Conservation (phyloP, 2,329 filamentous ascomycete genomes). For the Pseudogymnoascus sp. region DNA sequence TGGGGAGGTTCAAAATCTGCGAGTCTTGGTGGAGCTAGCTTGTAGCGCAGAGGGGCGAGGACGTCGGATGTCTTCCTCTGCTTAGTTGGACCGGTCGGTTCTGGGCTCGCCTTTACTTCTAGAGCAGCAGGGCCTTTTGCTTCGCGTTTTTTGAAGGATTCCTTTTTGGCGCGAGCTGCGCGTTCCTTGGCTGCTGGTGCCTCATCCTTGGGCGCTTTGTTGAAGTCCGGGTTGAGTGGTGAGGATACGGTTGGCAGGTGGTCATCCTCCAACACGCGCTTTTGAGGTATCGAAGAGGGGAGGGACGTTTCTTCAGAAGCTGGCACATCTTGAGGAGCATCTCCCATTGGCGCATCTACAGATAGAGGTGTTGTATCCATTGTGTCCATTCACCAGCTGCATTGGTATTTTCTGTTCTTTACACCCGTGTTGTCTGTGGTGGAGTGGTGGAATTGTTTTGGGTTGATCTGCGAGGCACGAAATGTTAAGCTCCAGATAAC, state of each 20-base stretch:
- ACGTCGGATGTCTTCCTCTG: conserved; percentile 32
- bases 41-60: conserved; percentile 51
- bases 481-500: conserved; percentile 6
- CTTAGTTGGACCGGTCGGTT: conserved; percentile 35
- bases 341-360: background rate
- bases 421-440: background rate
- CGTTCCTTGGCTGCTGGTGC: conserved; percentile 24
- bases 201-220: conserved; percentile 42
- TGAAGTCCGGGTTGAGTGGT: conserved; percentile 62
- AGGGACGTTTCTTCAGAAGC: conserved; percentile 32
- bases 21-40: conserved; percentile 53
- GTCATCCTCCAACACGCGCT: conserved; percentile 59
- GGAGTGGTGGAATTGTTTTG: background rate
- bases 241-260: conserved; percentile 65
- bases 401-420: background rate
- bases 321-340: conserved; percentile 20
- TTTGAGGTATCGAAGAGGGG: conserved; percentile 50
- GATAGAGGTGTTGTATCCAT: background rate
- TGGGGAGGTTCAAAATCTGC: conserved; percentile 54
- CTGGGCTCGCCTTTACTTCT: conserved; percentile 46
- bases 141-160: conserved; percentile 60
- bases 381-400: background rate
- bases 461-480: background rate
- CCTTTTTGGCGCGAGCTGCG: conserved; percentile 50
- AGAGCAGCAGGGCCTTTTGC: conserved; percentile 42